Conservation (phyloP, 129 eudicot genomes). For the Chrysanthemum makinoi region DNA sequence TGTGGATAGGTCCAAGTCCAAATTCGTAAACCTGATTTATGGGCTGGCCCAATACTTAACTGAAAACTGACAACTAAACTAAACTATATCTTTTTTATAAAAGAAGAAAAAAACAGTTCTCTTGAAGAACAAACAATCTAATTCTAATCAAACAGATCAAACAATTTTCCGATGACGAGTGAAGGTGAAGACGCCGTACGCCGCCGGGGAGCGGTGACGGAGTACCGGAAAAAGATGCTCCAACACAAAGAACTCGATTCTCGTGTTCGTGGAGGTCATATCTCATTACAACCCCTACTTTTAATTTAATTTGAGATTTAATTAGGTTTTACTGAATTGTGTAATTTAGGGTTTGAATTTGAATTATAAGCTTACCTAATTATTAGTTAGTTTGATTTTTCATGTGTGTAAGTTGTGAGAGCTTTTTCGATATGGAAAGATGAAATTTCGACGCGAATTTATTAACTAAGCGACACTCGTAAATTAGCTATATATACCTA, state of each 20-base stretch:
- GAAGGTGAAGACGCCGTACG: constrained; percentile 82
- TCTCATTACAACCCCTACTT: background rate
- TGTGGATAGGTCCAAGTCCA: too few species aligned
- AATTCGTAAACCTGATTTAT: too few species aligned
- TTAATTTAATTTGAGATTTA: constrained; percentile 28
- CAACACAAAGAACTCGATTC: constrained; percentile 91
- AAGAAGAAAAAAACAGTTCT: too few species aligned
- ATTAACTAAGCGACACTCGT: too few species aligned
- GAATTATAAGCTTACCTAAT: background rate
- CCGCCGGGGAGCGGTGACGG: constrained; percentile 65
- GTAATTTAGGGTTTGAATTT: constrained; percentile 27
- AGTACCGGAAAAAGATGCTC: constrained; percentile 81
- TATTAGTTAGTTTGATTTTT: background rate
- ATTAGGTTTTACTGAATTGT: constrained; percentile 3
- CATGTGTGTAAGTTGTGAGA: background rate
- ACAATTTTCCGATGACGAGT: constrained; percentile 45
- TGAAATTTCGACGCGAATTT: background rate
- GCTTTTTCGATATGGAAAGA: background rate
- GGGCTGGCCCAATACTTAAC: too few species aligned
- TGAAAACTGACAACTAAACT: too few species aligned
- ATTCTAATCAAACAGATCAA: constrained; percentile 5
- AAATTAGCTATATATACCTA: too few species aligned
- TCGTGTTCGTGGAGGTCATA: constrained; percentile 70
- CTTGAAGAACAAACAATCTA: constrained; percentile 10
- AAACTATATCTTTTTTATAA: too few species aligned